Percentiles rank a stretch among this genome's conserved stretches.
Evolutionary conservation across 306 rosid genomes (phyloP).

Genomic region (Quercus berberidifolia): DNA sequence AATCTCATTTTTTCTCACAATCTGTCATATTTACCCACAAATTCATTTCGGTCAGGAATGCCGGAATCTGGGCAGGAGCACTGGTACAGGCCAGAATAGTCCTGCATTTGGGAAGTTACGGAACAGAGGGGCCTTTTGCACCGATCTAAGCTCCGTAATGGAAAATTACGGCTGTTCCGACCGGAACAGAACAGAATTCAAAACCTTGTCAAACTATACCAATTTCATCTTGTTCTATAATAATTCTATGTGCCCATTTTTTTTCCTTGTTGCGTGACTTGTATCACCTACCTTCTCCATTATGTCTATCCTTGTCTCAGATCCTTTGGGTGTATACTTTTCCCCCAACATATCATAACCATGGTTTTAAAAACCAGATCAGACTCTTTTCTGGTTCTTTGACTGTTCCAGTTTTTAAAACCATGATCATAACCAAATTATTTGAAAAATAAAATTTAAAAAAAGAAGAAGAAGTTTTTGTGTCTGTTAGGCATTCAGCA

Average conservation of each 20-base stretch:
- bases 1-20: too few species aligned
- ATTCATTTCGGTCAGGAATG: too few species aligned
- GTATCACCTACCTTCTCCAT: neutral
- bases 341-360: neutral
- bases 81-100: too few species aligned
- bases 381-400: too few species aligned
- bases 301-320: neutral
- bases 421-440: neutral
- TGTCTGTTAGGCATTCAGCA: neutral
- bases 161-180: too few species aligned
- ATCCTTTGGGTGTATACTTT: neutral
- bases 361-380: neutral
- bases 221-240: neutral
- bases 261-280: conserved; percentile 2
- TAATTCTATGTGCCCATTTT: neutral
- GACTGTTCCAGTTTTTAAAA: too few species aligned
- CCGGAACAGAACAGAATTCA: too few species aligned
- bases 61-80: too few species aligned
- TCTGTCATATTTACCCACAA: too few species aligned
- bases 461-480: neutral
- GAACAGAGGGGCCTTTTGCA: too few species aligned
- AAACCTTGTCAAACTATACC: neutral
- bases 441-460: neutral
- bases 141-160: too few species aligned
- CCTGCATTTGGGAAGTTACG: too few species aligned